Evolutionary conservation across 371 early-diverging fungal genomes (phyloP).

Genomic region (Parasitella parasitica): DNA sequence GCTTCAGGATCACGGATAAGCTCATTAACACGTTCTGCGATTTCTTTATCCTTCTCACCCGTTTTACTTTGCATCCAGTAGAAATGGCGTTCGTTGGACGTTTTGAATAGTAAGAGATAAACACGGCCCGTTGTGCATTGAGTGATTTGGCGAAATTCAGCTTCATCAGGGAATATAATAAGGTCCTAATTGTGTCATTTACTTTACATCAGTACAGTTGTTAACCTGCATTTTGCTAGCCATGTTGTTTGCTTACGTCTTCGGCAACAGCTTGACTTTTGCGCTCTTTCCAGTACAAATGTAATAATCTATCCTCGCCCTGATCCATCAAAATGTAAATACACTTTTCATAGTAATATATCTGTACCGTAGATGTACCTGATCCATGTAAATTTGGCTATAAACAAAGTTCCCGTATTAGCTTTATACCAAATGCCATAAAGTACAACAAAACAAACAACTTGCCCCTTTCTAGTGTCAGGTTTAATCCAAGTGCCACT

Average conservation of each 20-base stretch:
- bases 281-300: conserved; percentile 79
- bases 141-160: conserved; percentile 59
- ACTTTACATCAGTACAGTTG: not conserved
- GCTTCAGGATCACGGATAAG: conserved; percentile 54
- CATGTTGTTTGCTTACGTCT: conserved; percentile 21
- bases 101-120: conserved; percentile 69
- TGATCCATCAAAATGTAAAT: not conserved
- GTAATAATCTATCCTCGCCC: conserved; percentile 70
- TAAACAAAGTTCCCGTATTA: not conserved
- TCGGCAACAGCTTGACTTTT: conserved; percentile 34
- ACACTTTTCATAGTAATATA: not conserved
- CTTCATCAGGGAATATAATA: conserved; percentile 80
- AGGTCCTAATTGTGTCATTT: conserved; percentile 44
- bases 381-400: conserved; percentile 58
- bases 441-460: not conserved
- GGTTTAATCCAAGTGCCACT: conserved; percentile 70
- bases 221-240: no score
- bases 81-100: conserved; percentile 69
- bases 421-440: not conserved
- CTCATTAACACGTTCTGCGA: conserved; percentile 53
- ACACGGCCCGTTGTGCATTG: conserved; percentile 78
- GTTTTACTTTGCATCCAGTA: conserved; percentile 82
- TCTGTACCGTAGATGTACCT: conserved; percentile 25
- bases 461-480: conserved; percentile 74
- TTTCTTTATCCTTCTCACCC: conserved; percentile 56